Base-by-base conservation (phyloP, 2,329 filamentous ascomycete species). In the Didymella arachidicola region DNA sequence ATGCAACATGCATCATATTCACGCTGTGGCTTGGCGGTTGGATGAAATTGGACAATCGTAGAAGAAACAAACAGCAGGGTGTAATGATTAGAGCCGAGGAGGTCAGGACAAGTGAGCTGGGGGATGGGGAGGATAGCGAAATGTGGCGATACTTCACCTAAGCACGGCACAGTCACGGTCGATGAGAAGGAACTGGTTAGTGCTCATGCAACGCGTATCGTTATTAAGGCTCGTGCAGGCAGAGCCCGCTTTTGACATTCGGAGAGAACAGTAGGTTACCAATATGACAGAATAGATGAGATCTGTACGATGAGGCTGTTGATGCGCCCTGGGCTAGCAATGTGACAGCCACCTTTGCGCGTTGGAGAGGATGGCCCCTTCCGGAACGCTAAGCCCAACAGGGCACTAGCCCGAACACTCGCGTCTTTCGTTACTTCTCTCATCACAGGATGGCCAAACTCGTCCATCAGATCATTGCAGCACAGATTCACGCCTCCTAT, bases 21-120 rank as follows among this genome's bases (percentile, higher is more conserved):
- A 77, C 76, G 0, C 59, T 78, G 3, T 69, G 68, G 16, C 53
- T 83, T 36, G 79, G 80, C 0, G 4, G 76, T 1, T 83, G 79
- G 78, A 82, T 83, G 80, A 79, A 79, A 29, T 51, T 63, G 43
- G 77, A 83, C 47, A 83, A 83, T 62, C 61, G 67, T 11, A 72
- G 72, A 41, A 77, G 77, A 19, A 75, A 83, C 59, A 66, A 61
- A 29, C 68, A 75, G 38, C 76, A 79, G 57, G 78, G 79, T 0
- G 51, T 72, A 3, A 66, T 47, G 25, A 49, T 81, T 19, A 68
- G 67, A 46, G 74, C 77, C 0, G 70, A 77, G 27, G 75, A 81
- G 56, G 71, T 81, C 1, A 72, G 78, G 41, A 82, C 79, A 1
- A 69, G 72, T 27, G 66, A 72, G n/a, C 66, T 81, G 41, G 64